Evolutionary conservation across 108 stramenopile genomes (phyloP), one percentile per base, ranked within the genome.

Genomic region (Asterionellopsis glacialis): DNA sequence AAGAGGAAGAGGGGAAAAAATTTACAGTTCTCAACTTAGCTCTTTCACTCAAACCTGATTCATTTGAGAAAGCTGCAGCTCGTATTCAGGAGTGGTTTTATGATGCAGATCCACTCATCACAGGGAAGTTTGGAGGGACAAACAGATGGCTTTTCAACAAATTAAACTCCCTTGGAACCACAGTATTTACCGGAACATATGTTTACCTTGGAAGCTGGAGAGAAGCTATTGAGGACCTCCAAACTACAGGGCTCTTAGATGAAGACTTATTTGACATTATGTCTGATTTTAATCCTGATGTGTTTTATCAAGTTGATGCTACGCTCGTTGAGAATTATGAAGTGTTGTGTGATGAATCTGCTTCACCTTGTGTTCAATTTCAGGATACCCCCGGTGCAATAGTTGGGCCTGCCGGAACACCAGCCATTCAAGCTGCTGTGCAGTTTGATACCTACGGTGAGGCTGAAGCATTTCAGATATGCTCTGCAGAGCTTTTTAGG

Each of bases 31-130:
- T 33, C 7, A 2, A 7, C 2, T 33, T 33, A 33, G 33, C 5
- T 33, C 33, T 33, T 33, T 33, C 7, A 5, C 7, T 33, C 33
- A 33, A 33, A 33, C 33, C 33, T 2, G 33, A 33, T 7, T 33
- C 33, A 33, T 33, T 48, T 48, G 47, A 21, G 19, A 48, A 48
- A 9, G 47, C 47, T 48, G 47, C 47, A 16, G 21, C 16, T 16
- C 47, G 47, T 48, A 48, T 48, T 21, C 16, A 19, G 47, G 47
- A 48, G 47, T 48, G 47, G 47, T 48, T 48, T 48, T 48, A 48
- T 48, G 47, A 48, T 48, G 47, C 47, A 21, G 47, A 48, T 48
- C 47, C 47, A 5, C 47, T 48, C 21, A 48, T 48, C 9, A 48
- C 47, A 48, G 47, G 47, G 21, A 48, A 48, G 47, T 48, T 48